These are phyloP conservation scores for Sporothrix protearum DNA, from an alignment of 2,329 filamentous ascomycete genomes.

Conservation along the genomic window DNA sequence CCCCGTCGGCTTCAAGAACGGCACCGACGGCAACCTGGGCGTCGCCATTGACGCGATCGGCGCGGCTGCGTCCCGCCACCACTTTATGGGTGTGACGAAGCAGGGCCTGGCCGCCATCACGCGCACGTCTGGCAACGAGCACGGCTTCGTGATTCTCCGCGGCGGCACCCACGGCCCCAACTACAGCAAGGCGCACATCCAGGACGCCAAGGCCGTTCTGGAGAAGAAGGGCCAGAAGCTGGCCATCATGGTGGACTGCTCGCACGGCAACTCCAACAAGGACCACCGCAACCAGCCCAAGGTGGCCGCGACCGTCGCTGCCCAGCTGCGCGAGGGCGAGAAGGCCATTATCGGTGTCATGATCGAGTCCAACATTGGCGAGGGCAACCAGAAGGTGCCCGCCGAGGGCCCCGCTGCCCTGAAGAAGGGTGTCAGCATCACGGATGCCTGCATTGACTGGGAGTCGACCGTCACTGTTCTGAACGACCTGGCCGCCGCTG, in stretches of 20 bases:
- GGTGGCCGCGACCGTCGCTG: slow-evolving; percentile 75
- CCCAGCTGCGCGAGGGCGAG: slow-evolving; percentile 85
- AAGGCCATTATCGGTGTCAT: slow-evolving; percentile 90
- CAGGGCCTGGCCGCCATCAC: slow-evolving; percentile 94
- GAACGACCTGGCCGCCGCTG: slow-evolving; percentile 79
- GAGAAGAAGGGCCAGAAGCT: slow-evolving; percentile 77
- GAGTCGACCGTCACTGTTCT: slow-evolving; percentile 76
- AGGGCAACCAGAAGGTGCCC: slow-evolving; percentile 84
- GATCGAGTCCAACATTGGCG: slow-evolving; percentile 98
- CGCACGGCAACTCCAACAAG: slow-evolving; percentile 96
- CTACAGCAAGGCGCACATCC: slow-evolving; percentile 82
- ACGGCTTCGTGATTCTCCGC: slow-evolving; percentile 94
- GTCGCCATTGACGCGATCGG: slow-evolving; percentile 97
- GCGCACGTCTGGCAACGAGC: slow-evolving; percentile 87
- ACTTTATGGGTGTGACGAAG: slow-evolving; percentile 99
- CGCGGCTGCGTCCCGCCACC: slow-evolving; percentile 77
- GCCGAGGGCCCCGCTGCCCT: slow-evolving; percentile 72
- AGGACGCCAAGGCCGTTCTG: slow-evolving; percentile 70
- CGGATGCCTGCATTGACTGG: slow-evolving; percentile 95
- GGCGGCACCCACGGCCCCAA: slow-evolving; percentile 91
- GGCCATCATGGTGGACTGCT: slow-evolving; percentile 98
- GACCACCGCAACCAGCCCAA: slow-evolving; percentile 96
- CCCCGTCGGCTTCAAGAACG: slow-evolving; percentile 99
- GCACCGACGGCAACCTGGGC: slow-evolving; percentile 84
- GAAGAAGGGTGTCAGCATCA: slow-evolving; percentile 90